These are phyloP conservation scores for Colletotrichum ledebouriae DNA, from an alignment of 2,329 filamentous ascomycete species.

Conservation along the genomic window DNA sequence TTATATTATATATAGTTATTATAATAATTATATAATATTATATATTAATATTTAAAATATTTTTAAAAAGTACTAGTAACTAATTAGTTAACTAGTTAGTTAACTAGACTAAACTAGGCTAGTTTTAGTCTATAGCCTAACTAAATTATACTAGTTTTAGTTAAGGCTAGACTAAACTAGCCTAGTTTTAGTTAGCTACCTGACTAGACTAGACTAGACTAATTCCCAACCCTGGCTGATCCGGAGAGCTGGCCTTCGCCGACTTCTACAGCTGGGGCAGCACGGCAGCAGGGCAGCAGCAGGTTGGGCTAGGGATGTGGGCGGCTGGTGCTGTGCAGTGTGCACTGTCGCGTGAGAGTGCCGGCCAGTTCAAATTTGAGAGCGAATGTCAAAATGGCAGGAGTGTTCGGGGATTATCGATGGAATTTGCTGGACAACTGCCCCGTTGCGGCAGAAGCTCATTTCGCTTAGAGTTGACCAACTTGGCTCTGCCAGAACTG, in stretches of 20 bases:
- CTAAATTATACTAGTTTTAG: too few species aligned
- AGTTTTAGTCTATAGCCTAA: too few species aligned
- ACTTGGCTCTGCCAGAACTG: slow-evolving; percentile 24
- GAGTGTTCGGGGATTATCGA: slow-evolving; percentile 29
- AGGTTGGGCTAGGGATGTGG: slow-evolving; percentile 21
- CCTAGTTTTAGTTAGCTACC: too few species aligned
- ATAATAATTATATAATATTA: too few species aligned
- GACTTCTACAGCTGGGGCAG: slow-evolving; percentile 10
- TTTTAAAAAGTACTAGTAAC: too few species aligned
- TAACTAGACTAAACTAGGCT: too few species aligned
- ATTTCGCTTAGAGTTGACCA: slow-evolving; percentile 41
- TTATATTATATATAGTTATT: too few species aligned
- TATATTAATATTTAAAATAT: too few species aligned
- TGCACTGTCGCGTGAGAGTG: slow-evolving; percentile 19
- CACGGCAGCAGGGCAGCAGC: neutral
- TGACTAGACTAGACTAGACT: too few species aligned
- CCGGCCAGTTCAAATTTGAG: slow-evolving; percentile 1
- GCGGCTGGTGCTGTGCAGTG: neutral
- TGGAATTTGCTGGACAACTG: slow-evolving; percentile 33
- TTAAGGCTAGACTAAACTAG: too few species aligned
- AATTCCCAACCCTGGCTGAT: slow-evolving; percentile 39
- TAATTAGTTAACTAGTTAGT: too few species aligned
- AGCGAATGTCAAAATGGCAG: slow-evolving; percentile 13
- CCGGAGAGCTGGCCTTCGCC: slow-evolving; percentile 29
- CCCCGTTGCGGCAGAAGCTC: slow-evolving; percentile 41